Percentiles rank a stretch among this genome's conserved stretches.
phyloP scores from a whole-genome alignment of 2,329 filamentous ascomycete species.

The Ceratocystis huliohia region DNA sequence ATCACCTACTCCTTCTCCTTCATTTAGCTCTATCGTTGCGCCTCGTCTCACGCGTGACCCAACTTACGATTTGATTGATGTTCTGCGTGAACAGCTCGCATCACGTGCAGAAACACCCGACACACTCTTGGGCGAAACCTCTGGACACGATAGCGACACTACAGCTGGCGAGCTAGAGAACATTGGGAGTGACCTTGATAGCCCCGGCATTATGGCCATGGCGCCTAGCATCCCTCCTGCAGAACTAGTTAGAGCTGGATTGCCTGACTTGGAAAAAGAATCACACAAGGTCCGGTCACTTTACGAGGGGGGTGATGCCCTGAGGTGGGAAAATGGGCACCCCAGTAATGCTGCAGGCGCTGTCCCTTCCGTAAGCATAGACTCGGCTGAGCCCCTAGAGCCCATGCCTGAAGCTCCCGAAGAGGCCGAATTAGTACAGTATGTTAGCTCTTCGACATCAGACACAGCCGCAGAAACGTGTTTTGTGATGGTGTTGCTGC shows the following conservation, averaged over 20 bases:
- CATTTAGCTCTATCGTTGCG: constrained; percentile 12
- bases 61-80: constrained; percentile 17
- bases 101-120: constrained; percentile 4
- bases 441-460: constrained; percentile 1
- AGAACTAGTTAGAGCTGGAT: constrained; percentile 39
- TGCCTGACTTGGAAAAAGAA: constrained; percentile 43
- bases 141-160: not conserved
- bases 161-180: not conserved
- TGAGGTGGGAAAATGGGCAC: constrained; percentile 41
- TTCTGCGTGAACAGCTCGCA: constrained; percentile 3
- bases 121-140: not conserved
- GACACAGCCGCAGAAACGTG: not conserved
- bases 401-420: constrained; percentile 40
- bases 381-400: constrained; percentile 33
- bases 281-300: constrained; percentile 56
- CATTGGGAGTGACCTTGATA: not conserved
- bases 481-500: not conserved
- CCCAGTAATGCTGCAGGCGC: constrained; percentile 3
- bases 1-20: constrained; percentile 19
- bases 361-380: not conserved
- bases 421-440: constrained; percentile 32
- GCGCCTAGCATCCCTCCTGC: constrained; percentile 30
- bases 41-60: constrained; percentile 12
- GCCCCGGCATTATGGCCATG: not conserved
- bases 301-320: constrained; percentile 44